Conservation (phyloP, 2,329 filamentous ascomycete genomes). For the Sporothrix humicola region DNA sequence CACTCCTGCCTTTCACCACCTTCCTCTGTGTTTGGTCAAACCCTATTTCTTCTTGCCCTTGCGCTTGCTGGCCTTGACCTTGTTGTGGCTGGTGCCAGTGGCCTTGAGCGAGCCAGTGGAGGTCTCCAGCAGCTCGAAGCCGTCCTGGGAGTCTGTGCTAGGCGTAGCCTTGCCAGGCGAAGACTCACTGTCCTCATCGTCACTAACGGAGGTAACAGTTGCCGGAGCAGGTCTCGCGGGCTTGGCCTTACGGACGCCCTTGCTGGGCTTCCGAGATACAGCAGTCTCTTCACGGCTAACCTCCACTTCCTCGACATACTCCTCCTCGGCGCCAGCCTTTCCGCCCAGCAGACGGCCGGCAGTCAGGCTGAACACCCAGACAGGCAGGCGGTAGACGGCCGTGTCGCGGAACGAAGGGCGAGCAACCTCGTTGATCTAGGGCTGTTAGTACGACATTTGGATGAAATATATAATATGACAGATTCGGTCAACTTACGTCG, state of each 20-base stretch:
- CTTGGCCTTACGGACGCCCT: slow-evolving; percentile 13
- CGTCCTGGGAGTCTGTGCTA: slow-evolving; percentile 62
- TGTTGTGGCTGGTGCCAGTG: slow-evolving; percentile 46
- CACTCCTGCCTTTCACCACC: neutral
- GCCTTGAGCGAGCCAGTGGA: slow-evolving; percentile 63
- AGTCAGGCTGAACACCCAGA: slow-evolving; percentile 69
- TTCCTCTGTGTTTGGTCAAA: too few species aligned
- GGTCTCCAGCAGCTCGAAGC: slow-evolving; percentile 69
- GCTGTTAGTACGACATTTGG: neutral
- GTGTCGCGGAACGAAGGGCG: slow-evolving; percentile 81
- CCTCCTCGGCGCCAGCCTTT: slow-evolving; percentile 44
- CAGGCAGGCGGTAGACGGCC: slow-evolving; percentile 76
- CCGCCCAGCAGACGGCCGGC: slow-evolving; percentile 57
- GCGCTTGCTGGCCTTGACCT: slow-evolving; percentile 57
- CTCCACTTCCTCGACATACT: slow-evolving; percentile 48
- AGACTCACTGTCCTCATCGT: slow-evolving; percentile 53
- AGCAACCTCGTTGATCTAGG: slow-evolving; percentile 76
- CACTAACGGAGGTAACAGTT: slow-evolving; percentile 38
- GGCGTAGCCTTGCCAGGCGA: slow-evolving; percentile 59
- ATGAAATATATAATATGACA: neutral
- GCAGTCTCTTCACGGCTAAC: slow-evolving; percentile 43
- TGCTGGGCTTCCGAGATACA: slow-evolving; percentile 2
- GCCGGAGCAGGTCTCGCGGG: slow-evolving; percentile 27
- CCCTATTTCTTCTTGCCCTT: slow-evolving; percentile 60
- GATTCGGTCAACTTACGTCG: slow-evolving; percentile 67